Conservation (phyloP, 2,329 filamentous ascomycete genomes). For the Mollisiaceae sp. region DNA sequence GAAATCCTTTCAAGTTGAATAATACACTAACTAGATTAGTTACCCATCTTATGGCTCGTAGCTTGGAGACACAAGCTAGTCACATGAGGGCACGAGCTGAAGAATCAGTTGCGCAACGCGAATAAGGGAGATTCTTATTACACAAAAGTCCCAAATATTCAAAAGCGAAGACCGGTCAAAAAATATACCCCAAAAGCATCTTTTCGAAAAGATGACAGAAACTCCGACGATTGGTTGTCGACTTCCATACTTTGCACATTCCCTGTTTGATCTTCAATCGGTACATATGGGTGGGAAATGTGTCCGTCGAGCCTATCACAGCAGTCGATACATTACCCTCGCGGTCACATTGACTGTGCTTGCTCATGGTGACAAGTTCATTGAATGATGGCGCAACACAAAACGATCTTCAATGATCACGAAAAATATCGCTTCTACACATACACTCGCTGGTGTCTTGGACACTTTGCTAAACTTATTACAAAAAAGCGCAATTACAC, state of each 20-base stretch:
- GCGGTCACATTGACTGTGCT: background rate
- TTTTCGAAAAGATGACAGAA: background rate
- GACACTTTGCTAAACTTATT: background rate
- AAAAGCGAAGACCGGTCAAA: slow-evolving; percentile 15
- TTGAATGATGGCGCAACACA: background rate
- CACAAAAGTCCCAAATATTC: slow-evolving; percentile 3
- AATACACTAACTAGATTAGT: slow-evolving; percentile 49
- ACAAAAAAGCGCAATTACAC: background rate
- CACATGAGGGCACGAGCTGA: slow-evolving; percentile 67
- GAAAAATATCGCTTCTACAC: background rate
- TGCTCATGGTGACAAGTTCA: background rate
- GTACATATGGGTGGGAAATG: slow-evolving; percentile 2
- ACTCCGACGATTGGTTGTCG: background rate
- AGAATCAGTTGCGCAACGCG: slow-evolving; percentile 38
- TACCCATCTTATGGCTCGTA: slow-evolving; percentile 71
- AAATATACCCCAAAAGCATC: slow-evolving; percentile 18
- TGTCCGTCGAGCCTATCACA: background rate
- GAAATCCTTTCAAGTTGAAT: background rate
- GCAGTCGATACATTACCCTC: background rate
- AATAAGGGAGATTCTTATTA: slow-evolving; percentile 23
- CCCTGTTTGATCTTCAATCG: background rate
- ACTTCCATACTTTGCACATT: background rate
- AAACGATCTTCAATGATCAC: background rate
- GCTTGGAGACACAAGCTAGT: slow-evolving; percentile 66
- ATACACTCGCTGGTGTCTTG: slow-evolving; percentile 4